Base-by-base conservation (phyloP, 2,329 filamentous ascomycete species). In the Venturia oleaginea region DNA sequence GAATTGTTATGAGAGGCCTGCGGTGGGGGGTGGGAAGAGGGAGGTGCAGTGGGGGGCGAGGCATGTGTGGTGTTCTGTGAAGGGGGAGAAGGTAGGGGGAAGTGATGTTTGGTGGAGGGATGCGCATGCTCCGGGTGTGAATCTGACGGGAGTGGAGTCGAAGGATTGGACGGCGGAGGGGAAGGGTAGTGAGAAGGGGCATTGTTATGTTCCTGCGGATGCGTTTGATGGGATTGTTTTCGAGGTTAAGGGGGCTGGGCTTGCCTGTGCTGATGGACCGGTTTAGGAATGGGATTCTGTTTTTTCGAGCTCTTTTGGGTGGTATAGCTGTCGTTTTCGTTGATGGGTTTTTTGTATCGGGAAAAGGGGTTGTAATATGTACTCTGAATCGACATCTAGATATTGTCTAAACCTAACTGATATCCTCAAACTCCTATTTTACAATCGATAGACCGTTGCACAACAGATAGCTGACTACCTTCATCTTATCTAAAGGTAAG, bases 151-250 rank as follows among this genome's bases (percentile, higher is more conserved):
- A 17, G 51, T 57, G 51, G 15, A 34, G 8, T 57, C 34, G 51
- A 34, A 32, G 13, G 34, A 3, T 7, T 57, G 51, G 51, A 57
- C 30, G 30, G 11, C 27, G 51, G 51, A 57, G 51, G 7, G 10
- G 34, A 42, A 4, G 10, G n/a, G 19, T 4, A 27, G 5, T 6
- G 61, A 62, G 24, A 43, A 30, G 37, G 40, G 17, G 61, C 61
- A 54, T 34, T 62, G 61, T 54, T 62, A 62, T 62, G 22, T 62
- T 27, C 61, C 61, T 19, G 61, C 24, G 24, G 61, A 62, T 27
- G 61, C 42, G 8, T 62, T 62, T 62, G 61, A 62, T 32, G 27
- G n/a, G 19, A 60, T 27, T 5, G 59, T 60, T 40, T 42, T 40
- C 27, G 59, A 43, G 37, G 22, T 60, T 11, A 22, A 22, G 4